Conservation (phyloP, 352 stramenopile species). For the Globisporangium mamillatum region DNA sequence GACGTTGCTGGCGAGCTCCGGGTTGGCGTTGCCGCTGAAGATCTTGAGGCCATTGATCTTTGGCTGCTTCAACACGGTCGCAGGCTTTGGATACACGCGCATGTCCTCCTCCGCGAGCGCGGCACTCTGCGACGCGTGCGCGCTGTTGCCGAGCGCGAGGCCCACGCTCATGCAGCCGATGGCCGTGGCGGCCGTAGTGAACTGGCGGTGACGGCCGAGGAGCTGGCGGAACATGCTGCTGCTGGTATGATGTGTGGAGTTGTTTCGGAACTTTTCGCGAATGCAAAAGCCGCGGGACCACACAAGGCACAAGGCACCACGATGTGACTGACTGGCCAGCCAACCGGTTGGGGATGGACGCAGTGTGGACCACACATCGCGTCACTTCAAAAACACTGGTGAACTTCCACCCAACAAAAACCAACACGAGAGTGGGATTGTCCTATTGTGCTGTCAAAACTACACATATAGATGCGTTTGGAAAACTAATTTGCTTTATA, state of each 20-base stretch:
- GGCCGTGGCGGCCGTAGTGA: constrained; percentile 48
- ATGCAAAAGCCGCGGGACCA: neutral
- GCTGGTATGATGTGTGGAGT: neutral
- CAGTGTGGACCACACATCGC: neutral
- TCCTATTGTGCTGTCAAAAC: neutral
- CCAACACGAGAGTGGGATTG: neutral
- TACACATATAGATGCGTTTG: neutral
- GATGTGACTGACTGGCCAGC: constrained; percentile 9
- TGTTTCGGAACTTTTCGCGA: constrained; percentile 11
- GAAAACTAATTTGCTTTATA: neutral
- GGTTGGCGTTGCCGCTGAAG: constrained; percentile 98
- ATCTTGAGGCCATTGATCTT: constrained; percentile 95
- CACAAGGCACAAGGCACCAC: neutral
- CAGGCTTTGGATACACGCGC: constrained; percentile 39
- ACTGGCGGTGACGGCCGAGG: constrained; percentile 44
- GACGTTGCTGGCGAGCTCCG: constrained; percentile 95
- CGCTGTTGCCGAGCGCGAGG: constrained; percentile 33
- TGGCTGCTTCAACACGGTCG: constrained; percentile 76
- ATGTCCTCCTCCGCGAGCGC: constrained; percentile 52
- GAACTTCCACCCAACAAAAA: constrained; percentile 9
- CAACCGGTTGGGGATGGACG: neutral
- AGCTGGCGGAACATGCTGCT: constrained; percentile 69
- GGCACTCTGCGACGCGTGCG: constrained; percentile 25
- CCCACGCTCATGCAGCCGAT: constrained; percentile 46
- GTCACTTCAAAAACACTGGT: constrained; percentile 15